Base-by-base conservation (phyloP, 257 asterid genomes). In the Nicotiana otophora region DNA sequence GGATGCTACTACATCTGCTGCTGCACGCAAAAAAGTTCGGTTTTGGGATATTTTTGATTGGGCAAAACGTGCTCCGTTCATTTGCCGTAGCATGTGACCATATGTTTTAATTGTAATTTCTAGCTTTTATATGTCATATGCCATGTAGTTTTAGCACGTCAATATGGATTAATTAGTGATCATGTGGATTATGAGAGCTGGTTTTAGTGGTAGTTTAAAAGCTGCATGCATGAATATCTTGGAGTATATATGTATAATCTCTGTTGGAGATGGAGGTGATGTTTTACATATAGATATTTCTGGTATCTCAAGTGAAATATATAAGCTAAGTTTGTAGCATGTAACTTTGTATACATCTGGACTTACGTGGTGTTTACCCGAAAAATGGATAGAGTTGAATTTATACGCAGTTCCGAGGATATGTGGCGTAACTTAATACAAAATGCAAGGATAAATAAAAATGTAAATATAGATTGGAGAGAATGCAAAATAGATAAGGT, bases 11-110 rank as follows among this genome's bases (percentile, higher is more conserved):
- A 65, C n/a, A 74, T 16, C 68, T 34, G 20, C 36, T 62, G 17
- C 26, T 2, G 26, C 60, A 30, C 48, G 78, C 54, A 60, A 62
- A 48, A 88, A 84, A 66, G 78, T 34, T 28, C 84, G 82, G 0
- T 80, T 74, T 39, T 81, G 89, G 88, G 80, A 83, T 55, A 81
- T 84, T 46, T 54, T 78, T 31, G 74, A 82, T 31, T 83, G 89
- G 89, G 48, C 85, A 9, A 90, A 85, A 51, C 83, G 89, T 77
- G 86, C 90, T 61, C 87, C 90, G 15, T 81, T 91, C 83, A 86
- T 87, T 20, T 88, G 84, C 54, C 87, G 82, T 39, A 75, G 74
- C 19, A 10, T 61, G 60, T 79, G 39, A 79, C 2, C 9, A 4
- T 63, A 78, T 26, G 0, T 11, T 36, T n/a, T 60, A 26, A 34